A percentile compares a stretch with the other conserved stretches of the same genome.
These are phyloP conservation scores for Ophiocordyceps robertsii DNA, from an alignment of 2,329 filamentous ascomycete species.

Conservation along the genomic window DNA sequence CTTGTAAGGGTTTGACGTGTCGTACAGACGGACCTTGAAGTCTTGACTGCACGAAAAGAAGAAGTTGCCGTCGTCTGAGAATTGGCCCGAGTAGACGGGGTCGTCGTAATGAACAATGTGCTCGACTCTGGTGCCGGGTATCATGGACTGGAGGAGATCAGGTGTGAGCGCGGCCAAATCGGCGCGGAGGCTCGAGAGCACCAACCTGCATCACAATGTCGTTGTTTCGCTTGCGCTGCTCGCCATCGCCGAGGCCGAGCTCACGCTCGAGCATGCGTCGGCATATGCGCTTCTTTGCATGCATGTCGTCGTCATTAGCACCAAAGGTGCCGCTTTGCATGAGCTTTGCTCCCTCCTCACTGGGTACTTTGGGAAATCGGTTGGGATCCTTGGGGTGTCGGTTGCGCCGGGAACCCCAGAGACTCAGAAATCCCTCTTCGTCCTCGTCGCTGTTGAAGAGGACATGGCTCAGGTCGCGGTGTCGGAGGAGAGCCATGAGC, in stretches of 20 bases:
- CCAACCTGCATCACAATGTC: conserved; percentile 54
- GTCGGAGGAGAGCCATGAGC: conserved; percentile 25
- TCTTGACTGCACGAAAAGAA: conserved; percentile 90
- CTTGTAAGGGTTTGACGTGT: conserved; percentile 86
- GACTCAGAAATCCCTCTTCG: conserved; percentile 18
- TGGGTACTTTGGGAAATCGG: conserved; percentile 74
- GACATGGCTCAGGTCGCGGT: conserved; percentile 21
- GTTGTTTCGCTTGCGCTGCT: conserved; percentile 46
- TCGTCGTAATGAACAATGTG: conserved; percentile 78
- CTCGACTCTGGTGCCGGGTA: conserved; percentile 67
- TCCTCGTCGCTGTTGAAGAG: conserved; percentile 24
- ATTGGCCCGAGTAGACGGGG: conserved; percentile 88
- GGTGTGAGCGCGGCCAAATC: no score
- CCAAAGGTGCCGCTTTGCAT: conserved; percentile 81
- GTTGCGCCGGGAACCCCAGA: conserved; percentile 31
- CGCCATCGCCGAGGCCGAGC: conserved; percentile 53
- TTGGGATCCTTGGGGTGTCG: conserved; percentile 32
- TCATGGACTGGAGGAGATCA: conserved; percentile 42
- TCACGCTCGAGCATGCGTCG: conserved; percentile 69
- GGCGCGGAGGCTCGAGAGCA: not conserved
- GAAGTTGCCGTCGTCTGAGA: conserved; percentile 94
- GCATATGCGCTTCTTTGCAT: conserved; percentile 46
- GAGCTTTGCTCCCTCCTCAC: conserved; percentile 57
- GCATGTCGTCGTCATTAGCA: conserved; percentile 41
- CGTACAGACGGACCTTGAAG: conserved; percentile 92